Percentiles rank a stretch among this genome's conserved stretches.
These are phyloP conservation scores for Pseudogymnoascus sp. DNA, from an alignment of 2,329 filamentous ascomycete species.

Conservation along the genomic window DNA sequence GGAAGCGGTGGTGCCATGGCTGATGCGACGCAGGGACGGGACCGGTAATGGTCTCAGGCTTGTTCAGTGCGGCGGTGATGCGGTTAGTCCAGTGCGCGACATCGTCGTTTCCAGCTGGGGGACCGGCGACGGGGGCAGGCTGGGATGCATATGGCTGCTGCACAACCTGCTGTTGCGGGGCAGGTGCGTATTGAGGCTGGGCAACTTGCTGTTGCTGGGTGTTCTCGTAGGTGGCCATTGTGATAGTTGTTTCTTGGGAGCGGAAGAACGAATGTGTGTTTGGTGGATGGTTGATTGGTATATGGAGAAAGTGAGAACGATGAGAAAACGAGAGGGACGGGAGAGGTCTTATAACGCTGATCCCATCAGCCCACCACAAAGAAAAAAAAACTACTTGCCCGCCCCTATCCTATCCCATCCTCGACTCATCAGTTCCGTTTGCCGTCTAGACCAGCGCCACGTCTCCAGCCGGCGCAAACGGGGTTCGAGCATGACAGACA, in stretches of 20 bases:
- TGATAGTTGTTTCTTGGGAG: not conserved
- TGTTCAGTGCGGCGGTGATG: slow-evolving; percentile 12
- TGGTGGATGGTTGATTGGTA: not conserved
- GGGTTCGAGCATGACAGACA: not conserved
- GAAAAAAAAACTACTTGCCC: not conserved
- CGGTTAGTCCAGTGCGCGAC: slow-evolving; percentile 14
- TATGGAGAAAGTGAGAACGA: not conserved
- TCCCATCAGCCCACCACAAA: not conserved
- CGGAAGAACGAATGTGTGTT: not conserved
- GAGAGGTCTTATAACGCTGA: not conserved
- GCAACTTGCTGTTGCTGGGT: not conserved
- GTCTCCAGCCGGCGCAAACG: slow-evolving; percentile 4
- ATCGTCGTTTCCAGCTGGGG: slow-evolving; percentile 10
- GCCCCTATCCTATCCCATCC: not conserved
- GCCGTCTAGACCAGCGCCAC: not conserved
- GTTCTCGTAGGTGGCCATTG: slow-evolving; percentile 1
- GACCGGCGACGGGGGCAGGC: not conserved
- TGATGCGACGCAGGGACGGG: slow-evolving; percentile 2
- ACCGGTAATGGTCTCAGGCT: slow-evolving; percentile 14
- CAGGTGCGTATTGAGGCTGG: not conserved
- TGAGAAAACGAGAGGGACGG: not conserved
- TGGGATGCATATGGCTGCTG: not conserved
- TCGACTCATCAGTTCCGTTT: not conserved
- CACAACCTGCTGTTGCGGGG: slow-evolving; percentile 5
- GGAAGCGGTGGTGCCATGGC: slow-evolving; percentile 21